A percentile compares a stretch with the other conserved stretches of the same genome.
phyloP scores from a whole-genome alignment of 2,329 filamentous ascomycete species.

The Trichoderma pleuroti region DNA sequence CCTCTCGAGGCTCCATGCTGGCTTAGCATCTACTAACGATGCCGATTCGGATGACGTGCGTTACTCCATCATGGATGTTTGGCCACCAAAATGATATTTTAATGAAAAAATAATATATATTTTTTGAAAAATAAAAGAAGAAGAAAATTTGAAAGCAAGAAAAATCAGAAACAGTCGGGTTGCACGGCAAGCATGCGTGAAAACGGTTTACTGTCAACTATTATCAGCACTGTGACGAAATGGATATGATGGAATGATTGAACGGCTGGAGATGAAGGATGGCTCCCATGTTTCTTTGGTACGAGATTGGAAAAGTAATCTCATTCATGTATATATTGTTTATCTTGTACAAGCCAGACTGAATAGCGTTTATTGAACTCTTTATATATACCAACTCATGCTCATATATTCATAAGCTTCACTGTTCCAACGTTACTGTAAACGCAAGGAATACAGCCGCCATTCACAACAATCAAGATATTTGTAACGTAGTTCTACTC shows the following conservation, averaged over 20 bases:
- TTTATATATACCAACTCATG: background rate
- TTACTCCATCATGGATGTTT: background rate
- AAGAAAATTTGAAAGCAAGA: background rate
- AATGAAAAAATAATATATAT: no score
- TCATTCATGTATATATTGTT: background rate
- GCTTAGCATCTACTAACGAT: background rate
- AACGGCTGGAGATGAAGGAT: background rate
- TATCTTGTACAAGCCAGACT: background rate
- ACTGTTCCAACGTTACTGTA: background rate
- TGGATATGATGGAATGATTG: background rate
- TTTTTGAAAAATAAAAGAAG: background rate
- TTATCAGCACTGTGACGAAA: background rate
- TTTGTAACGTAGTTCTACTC: no score
- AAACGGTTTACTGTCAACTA: background rate
- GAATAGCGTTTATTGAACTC: background rate
- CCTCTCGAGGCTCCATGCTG: background rate
- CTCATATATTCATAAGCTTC: background rate
- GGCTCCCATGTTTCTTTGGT: background rate
- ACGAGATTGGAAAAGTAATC: background rate
- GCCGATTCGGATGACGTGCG: background rate
- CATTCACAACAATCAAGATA: background rate
- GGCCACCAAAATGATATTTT: background rate
- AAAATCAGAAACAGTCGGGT: background rate
- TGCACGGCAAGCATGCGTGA: background rate
- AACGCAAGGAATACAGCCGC: background rate